These are phyloP conservation scores for Hemisphaericaspora nanyangensis DNA, from an alignment of 805 yeast genomes.

Conservation along the genomic window DNA sequence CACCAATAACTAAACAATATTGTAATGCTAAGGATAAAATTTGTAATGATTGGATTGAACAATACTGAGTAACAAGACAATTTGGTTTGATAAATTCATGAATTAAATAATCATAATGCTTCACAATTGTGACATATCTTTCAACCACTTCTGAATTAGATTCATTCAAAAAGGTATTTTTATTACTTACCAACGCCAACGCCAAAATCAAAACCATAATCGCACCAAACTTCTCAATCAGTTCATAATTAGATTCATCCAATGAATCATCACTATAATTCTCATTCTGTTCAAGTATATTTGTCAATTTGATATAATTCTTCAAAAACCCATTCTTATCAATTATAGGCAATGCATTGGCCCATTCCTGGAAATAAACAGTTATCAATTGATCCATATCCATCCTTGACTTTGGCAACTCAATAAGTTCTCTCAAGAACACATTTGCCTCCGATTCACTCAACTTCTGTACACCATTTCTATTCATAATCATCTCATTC, in stretches of 20 bases:
- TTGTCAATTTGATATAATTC: constrained; percentile 48
- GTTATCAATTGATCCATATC: constrained; percentile 67
- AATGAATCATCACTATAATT: background rate
- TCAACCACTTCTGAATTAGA: constrained; percentile 11
- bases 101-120: constrained; percentile 57
- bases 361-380: constrained; percentile 76
- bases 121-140: constrained; percentile 21
- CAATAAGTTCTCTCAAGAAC: constrained; percentile 34
- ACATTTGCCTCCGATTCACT: constrained; percentile 38
- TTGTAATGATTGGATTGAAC: constrained; percentile 68
- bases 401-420: constrained; percentile 47
- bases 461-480: constrained; percentile 20
- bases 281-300: constrained; percentile 36
- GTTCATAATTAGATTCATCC: constrained; percentile 20
- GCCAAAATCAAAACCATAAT: constrained; percentile 45
- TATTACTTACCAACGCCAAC: constrained; percentile 44
- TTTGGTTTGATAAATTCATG: constrained; percentile 60
- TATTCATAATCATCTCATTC: constrained; percentile 23
- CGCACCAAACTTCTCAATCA: constrained; percentile 55
- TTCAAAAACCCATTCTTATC: constrained; percentile 66
- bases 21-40: constrained; percentile 64
- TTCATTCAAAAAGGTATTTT: constrained; percentile 22
- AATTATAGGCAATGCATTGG: constrained; percentile 61
- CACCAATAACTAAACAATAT: constrained; percentile 71
- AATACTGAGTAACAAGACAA: constrained; percentile 50